phyloP scores from a whole-genome alignment of 345 rosid species.

The Lagerstroemia speciosa region DNA sequence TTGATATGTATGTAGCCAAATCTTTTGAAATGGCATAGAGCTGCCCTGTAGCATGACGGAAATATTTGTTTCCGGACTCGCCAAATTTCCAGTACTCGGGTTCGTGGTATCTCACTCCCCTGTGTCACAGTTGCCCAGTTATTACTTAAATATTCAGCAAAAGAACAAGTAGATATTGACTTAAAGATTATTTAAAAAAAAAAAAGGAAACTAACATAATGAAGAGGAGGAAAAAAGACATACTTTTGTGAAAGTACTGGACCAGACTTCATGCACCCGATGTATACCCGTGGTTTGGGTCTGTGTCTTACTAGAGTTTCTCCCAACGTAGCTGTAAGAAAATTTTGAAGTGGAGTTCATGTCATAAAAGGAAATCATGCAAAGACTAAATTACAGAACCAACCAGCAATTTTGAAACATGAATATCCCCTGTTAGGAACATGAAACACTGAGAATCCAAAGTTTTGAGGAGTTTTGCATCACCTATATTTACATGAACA shows the following conservation, averaged over 20 bases:
- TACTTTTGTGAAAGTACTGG: conserved; percentile 90
- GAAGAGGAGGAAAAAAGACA: conserved; percentile 7
- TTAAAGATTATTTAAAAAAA: too few species aligned
- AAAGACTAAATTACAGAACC: neutral
- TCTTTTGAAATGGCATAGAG: conserved; percentile 89
- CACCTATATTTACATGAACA: conserved; percentile 96
- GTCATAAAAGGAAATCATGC: neutral
- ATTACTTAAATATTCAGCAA: too few species aligned
- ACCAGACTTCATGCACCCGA: conserved; percentile 99
- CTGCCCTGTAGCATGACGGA: conserved; percentile 97
- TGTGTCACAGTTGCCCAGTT: conserved; percentile 22
- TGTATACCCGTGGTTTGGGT: conserved; percentile 61
- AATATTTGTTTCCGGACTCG: conserved; percentile 82
- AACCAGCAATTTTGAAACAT: neutral
- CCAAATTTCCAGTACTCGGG: conserved; percentile 98
- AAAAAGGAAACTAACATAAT: too few species aligned
- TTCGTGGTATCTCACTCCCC: conserved; percentile 97
- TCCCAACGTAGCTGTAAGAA: conserved; percentile 73
- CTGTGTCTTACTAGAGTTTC: conserved; percentile 80
- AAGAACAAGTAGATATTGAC: too few species aligned
- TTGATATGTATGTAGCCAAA: conserved; percentile 84
- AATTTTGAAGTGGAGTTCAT: conserved; percentile 5
- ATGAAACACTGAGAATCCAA: neutral
- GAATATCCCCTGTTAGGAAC: neutral
- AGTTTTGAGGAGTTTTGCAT: neutral